phyloP scores from a whole-genome alignment of 192 early-diverging fungal genomes.

The Mortierella claussenii region DNA sequence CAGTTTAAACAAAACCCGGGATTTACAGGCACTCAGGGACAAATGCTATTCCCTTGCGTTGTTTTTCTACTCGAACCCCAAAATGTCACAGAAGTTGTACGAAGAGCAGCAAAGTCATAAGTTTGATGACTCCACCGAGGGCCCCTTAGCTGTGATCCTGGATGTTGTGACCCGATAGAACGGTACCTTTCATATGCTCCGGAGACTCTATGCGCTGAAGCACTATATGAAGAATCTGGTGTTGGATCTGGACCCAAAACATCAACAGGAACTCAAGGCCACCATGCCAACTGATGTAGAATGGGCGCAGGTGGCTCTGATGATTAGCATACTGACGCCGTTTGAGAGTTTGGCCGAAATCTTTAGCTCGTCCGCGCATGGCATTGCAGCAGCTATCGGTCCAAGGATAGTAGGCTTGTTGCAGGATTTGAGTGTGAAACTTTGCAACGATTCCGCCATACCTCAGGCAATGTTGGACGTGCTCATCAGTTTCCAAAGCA shows the following conservation, averaged over 20 bases:
- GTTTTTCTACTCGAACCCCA: not conserved
- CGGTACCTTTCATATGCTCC: not conserved
- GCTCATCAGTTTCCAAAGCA: too few relatives aligned
- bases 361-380: not conserved
- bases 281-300: not conserved
- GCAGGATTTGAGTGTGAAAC: not conserved
- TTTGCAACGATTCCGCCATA: too few relatives aligned
- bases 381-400: not conserved
- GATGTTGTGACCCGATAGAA: not conserved
- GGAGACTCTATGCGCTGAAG: not conserved
- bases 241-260: not conserved
- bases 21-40: not conserved
- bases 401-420: not conserved
- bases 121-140: not conserved
- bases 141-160: not conserved
- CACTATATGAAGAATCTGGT: not conserved
- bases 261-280: not conserved
- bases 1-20: not conserved
- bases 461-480: too few relatives aligned
- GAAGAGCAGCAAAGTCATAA: too few relatives aligned
- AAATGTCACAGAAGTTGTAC: not conserved
- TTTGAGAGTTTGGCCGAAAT: not conserved
- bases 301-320: not conserved
- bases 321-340: not conserved
- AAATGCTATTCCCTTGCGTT: not conserved